Evolutionary conservation across 495 filamentous ascomycete genomes (phyloP).

Genomic region (Aspergillus sparsus): DNA sequence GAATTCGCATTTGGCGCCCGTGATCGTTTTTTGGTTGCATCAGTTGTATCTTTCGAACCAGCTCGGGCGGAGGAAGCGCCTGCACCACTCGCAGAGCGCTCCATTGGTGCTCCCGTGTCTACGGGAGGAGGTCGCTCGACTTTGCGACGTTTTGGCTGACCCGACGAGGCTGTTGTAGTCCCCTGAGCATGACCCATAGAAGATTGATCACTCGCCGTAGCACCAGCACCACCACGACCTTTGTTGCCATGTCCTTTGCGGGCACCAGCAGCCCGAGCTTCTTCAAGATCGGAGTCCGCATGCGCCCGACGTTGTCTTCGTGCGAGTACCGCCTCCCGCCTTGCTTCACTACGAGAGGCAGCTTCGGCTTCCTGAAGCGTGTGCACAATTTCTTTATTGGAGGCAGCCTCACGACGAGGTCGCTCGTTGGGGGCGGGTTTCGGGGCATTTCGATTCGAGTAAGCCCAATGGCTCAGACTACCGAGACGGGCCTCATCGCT

Average conservation of each 20-base stretch:
- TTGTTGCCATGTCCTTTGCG: slow-evolving; percentile 62
- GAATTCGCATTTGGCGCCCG: slow-evolving; percentile 57
- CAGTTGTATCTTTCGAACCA: slow-evolving; percentile 59
- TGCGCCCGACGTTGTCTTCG: slow-evolving; percentile 69
- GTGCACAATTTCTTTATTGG: slow-evolving; percentile 55
- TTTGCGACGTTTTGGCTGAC: slow-evolving; percentile 71
- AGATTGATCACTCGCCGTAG: slow-evolving; percentile 36
- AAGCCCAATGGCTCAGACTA: slow-evolving; percentile 93
- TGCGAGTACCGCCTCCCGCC: slow-evolving; percentile 75
- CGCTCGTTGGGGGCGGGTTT: slow-evolving; percentile 67
- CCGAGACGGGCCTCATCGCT: slow-evolving; percentile 93
- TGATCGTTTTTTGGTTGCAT: slow-evolving; percentile 68
- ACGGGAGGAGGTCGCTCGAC: slow-evolving; percentile 61
- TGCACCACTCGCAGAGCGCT: slow-evolving; percentile 68
- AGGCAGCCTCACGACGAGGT: slow-evolving; percentile 73
- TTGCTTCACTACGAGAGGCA: slow-evolving; percentile 72
- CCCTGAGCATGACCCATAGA: slow-evolving; percentile 27
- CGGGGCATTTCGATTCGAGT: slow-evolving; percentile 73
- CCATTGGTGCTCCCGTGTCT: slow-evolving; percentile 59
- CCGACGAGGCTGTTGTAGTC: slow-evolving; percentile 15
- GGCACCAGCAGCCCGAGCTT: slow-evolving; percentile 50
- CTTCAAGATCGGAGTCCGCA: slow-evolving; percentile 77
- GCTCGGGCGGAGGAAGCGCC: slow-evolving; percentile 49
- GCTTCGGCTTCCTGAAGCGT: slow-evolving; percentile 77
- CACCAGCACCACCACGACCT: slow-evolving; percentile 57